These are phyloP conservation scores for Skeletonema menzelii DNA, from an alignment of 108 stramenopile species.

Conservation along the genomic window DNA sequence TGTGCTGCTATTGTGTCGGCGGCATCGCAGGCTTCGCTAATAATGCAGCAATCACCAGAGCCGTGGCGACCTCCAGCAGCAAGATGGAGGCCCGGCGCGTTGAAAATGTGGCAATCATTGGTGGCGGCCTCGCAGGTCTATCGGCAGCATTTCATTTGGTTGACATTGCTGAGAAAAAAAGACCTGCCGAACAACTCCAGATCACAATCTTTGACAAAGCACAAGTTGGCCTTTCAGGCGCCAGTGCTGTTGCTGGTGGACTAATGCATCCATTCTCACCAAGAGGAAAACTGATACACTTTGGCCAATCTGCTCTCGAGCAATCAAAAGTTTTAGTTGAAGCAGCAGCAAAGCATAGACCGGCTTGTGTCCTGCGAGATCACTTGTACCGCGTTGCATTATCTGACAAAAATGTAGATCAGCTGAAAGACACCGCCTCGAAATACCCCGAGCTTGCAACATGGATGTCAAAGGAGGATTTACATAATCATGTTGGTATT, in stretches of 20 bases:
- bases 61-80: not conserved
- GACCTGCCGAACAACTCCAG: constrained; percentile 2
- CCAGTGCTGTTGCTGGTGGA: constrained; percentile 86
- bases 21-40: not conserved
- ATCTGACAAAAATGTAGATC: constrained; percentile 42
- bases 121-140: constrained; percentile 84
- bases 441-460: constrained; percentile 40
- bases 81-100: not conserved
- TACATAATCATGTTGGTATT: constrained; percentile 26
- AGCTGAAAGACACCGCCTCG: constrained; percentile 40
- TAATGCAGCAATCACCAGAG: not conserved
- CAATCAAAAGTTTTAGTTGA: constrained; percentile 55
- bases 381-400: constrained; percentile 73
- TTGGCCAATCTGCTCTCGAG: constrained; percentile 69
- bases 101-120: constrained; percentile 65
- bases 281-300: constrained; percentile 69
- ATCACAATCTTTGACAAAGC: constrained; percentile 70
- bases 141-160: constrained; percentile 70
- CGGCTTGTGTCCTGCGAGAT: constrained; percentile 51
- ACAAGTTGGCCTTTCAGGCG: constrained; percentile 69
- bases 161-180: constrained; percentile 22
- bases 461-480: constrained; percentile 59
- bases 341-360: constrained; percentile 35
- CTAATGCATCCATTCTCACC: constrained; percentile 32
- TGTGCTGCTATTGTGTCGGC: not conserved